Evolutionary conservation across 2,329 filamentous ascomycete species (phyloP), one percentile per base, ranked within the genome.

Genomic region (Chlorencoelia australis): DNA sequence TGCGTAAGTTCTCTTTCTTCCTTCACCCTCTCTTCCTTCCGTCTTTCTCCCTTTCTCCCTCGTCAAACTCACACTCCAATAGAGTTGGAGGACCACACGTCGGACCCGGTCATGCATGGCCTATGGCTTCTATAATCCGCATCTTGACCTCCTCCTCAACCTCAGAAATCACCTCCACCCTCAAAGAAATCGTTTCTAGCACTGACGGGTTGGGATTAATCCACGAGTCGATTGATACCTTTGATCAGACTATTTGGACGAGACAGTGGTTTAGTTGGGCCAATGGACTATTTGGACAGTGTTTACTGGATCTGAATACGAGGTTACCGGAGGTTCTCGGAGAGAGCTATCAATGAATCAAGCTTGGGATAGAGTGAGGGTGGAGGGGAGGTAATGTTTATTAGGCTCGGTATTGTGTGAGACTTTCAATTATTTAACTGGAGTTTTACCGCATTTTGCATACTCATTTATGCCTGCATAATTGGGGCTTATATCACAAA

Each of bases 251-350:
- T 2, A 47, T 54, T 25, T 70, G 58, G 53, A 64, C 63, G 15
- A 49, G 66, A n/a, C 56, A 61, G 15, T 69, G 66, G 66, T 93
- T 91, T 55, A 80, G 84, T 1, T 91, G 85, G 85, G 83, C 84
- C 10, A 91, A 91, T 54, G 85, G 81, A 0, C 73, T 93, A n/a
- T 91, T 88, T 59, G 82, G 83, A 9, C 81, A 89, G 62, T 84
- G 83, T 41, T 72, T 91, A 38, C 59, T 91, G 19, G 82, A 89
- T 60, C 58, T 94, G 33, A 76, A 78, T 30, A 69, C 74, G 45
- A 66, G 84, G 56, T 84, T 84, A 56, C 85, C 84, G 8, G 65
- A 77, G 50, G 55, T 94, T 39, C 57, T 75, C 19, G 49, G 51
- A 19, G 60, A 51, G 43, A 73, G 64, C 47, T 74, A 67, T 47